A percentile compares a stretch with the other conserved stretches of the same genome.
Conservation (phyloP, 768 basidiomycete species). For the Ramaria rubella region DNA sequence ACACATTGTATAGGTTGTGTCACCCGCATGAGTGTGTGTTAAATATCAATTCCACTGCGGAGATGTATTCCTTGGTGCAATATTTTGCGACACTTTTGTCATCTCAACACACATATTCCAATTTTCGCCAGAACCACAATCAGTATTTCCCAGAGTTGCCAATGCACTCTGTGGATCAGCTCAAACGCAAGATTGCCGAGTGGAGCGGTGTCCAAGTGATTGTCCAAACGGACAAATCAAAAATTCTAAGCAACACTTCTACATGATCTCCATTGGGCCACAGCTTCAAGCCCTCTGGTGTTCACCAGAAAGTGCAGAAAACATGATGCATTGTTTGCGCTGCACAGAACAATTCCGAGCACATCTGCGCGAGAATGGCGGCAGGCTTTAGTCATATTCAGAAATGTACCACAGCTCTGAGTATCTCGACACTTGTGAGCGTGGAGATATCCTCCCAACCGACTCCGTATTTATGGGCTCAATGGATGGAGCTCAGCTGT, state of each 20-base stretch:
- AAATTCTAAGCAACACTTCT: constrained; percentile 17
- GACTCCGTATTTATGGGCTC: constrained; percentile 17
- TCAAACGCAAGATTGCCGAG: constrained; percentile 23
- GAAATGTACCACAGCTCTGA: constrained; percentile 13
- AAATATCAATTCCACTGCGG: constrained; percentile 19
- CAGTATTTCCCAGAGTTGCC: constrained; percentile 8
- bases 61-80: constrained; percentile 27
- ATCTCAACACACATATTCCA: constrained; percentile 29
- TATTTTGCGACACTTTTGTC: constrained; percentile 25
- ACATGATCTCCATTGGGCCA: background rate
- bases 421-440: background rate
- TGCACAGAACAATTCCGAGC: constrained; percentile 6
- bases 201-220: constrained; percentile 32
- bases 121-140: constrained; percentile 1
- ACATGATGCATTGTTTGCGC: constrained; percentile 13
- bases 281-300: background rate
- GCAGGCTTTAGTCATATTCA: background rate
- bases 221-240: constrained; percentile 7
- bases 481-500: constrained; percentile 26
- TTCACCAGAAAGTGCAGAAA: background rate
- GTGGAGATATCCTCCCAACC: constrained; percentile 12
- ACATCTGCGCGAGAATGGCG: background rate
- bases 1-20: background rate
- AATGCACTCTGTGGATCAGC: constrained; percentile 26
- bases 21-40: background rate